Percentiles rank a stretch among this genome's conserved stretches.
phyloP scores from a whole-genome alignment of 345 rosid genomes.

The Rhodamnia rubescens region DNA sequence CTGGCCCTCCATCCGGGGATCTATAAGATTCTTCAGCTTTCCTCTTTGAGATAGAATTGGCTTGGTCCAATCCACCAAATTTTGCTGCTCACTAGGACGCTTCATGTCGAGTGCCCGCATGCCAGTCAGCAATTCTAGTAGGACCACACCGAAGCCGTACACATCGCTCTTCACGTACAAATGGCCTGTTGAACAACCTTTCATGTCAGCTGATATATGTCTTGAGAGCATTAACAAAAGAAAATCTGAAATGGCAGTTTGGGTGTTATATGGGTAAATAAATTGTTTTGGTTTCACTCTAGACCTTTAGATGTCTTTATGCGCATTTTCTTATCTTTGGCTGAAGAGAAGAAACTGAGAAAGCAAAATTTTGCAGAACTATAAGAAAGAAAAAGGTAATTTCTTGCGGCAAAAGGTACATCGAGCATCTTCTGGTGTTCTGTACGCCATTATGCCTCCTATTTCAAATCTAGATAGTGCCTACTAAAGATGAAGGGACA shows the following conservation, averaged over 20 bases:
- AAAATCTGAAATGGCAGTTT: not conserved
- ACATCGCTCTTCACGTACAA: constrained; percentile 65
- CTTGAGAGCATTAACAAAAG: not conserved
- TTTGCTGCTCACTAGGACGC: constrained; percentile 32
- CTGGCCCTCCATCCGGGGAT: constrained; percentile 36
- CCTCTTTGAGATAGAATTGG: constrained; percentile 26
- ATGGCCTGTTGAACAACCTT: constrained; percentile 26
- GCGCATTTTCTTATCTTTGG: not conserved
- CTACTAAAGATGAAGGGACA: not conserved
- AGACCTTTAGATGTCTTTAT: not conserved
- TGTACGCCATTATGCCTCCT: not conserved
- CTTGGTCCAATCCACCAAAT: constrained; percentile 44
- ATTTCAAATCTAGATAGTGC: not conserved
- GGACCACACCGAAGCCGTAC: constrained; percentile 57
- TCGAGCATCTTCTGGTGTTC: not conserved
- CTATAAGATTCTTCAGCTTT: constrained; percentile 35
- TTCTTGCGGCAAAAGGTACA: not conserved
- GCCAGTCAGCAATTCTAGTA: constrained; percentile 53
- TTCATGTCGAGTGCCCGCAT: constrained; percentile 26
- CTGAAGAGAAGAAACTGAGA: not conserved
- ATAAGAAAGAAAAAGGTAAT: not conserved
- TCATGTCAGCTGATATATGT: not conserved
- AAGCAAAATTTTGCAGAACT: not conserved
- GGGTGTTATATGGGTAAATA: not conserved
- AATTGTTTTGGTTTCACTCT: not conserved